These are phyloP conservation scores for Boletus bicolor DNA, from an alignment of 768 basidiomycete genomes.

Conservation along the genomic window DNA sequence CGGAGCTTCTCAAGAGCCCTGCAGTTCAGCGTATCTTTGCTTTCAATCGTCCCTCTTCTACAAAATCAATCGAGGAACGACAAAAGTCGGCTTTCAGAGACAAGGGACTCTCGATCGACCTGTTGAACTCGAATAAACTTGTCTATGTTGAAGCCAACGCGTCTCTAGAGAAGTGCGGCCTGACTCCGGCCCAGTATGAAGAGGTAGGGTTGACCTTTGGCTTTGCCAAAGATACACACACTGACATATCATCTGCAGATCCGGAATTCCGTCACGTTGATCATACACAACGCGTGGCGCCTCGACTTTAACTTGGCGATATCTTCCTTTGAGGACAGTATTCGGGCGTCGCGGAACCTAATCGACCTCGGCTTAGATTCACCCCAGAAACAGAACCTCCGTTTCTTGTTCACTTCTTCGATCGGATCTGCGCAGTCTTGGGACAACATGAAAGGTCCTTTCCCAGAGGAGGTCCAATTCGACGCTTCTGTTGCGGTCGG, in stretches of 20 bases:
- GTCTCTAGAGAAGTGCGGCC: conserved; percentile 27
- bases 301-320: conserved; percentile 42
- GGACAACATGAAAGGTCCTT: conserved; percentile 27
- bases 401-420: conserved; percentile 42
- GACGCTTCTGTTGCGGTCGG: conserved; percentile 36
- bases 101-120: conserved; percentile 26
- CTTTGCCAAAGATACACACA: background rate
- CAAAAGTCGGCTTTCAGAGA: conserved; percentile 31
- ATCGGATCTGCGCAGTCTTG: conserved; percentile 34
- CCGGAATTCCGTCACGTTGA: conserved; percentile 29
- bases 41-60: conserved; percentile 29
- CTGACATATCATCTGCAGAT: conserved; percentile 23
- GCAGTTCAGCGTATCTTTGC: conserved; percentile 32
- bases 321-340: conserved; percentile 41
- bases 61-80: conserved; percentile 20
- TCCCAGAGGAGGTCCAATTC: conserved; percentile 35
- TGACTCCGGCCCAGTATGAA: conserved; percentile 22
- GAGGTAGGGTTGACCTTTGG: conserved; percentile 1
- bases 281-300: conserved; percentile 46
- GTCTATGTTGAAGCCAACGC: conserved; percentile 35
- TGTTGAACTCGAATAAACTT: conserved; percentile 33
- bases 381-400: conserved; percentile 24
- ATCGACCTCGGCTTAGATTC: conserved; percentile 31
- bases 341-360: conserved; percentile 38
- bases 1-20: conserved; percentile 21